A percentile compares a stretch with the other conserved stretches of the same genome.
phyloP scores from a whole-genome alignment of 306 rosid genomes.

The Ammopiptanthus mongolicus region DNA sequence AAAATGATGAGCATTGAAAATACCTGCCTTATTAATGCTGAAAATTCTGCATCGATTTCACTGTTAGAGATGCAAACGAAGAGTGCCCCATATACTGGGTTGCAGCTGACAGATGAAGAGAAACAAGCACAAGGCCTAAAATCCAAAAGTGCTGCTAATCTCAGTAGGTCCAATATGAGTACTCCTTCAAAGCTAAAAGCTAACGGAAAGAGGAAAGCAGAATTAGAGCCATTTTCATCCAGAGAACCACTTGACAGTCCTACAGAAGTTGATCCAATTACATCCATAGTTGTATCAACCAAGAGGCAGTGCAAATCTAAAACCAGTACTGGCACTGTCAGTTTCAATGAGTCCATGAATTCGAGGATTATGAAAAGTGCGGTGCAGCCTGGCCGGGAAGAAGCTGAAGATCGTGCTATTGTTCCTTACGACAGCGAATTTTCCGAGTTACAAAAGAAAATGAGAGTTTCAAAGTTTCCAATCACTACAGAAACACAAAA shows the following conservation, averaged over 20 bases:
- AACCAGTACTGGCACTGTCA: constrained; percentile 14
- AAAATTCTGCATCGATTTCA: constrained; percentile 25
- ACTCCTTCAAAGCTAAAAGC: background rate
- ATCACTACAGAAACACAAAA: background rate
- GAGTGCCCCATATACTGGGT: constrained; percentile 1
- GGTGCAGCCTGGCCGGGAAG: constrained; percentile 11
- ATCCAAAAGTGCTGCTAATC: constrained; percentile 2
- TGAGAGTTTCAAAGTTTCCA: constrained; percentile 9
- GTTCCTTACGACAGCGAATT: constrained; percentile 29
- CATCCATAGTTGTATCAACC: constrained; percentile 13
- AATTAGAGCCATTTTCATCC: constrained; percentile 12
- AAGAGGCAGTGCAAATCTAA: constrained; percentile 38
- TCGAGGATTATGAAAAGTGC: constrained; percentile 17
- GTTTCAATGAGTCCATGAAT: constrained; percentile 17
- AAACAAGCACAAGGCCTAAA: constrained; percentile 11
- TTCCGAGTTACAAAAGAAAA: constrained; percentile 34
- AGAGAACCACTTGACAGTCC: constrained; percentile 11
- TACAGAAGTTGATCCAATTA: constrained; percentile 15
- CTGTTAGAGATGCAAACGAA: constrained; percentile 23
- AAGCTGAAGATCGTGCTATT: constrained; percentile 24
- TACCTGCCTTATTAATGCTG: constrained; percentile 12
- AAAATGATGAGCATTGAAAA: constrained; percentile 1
- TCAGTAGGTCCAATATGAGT: constrained; percentile 14
- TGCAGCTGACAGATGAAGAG: constrained; percentile 27
- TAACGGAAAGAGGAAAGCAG: constrained; percentile 31